Conservation (phyloP, 208 protist genomes). For the Leishmania major region DNA sequence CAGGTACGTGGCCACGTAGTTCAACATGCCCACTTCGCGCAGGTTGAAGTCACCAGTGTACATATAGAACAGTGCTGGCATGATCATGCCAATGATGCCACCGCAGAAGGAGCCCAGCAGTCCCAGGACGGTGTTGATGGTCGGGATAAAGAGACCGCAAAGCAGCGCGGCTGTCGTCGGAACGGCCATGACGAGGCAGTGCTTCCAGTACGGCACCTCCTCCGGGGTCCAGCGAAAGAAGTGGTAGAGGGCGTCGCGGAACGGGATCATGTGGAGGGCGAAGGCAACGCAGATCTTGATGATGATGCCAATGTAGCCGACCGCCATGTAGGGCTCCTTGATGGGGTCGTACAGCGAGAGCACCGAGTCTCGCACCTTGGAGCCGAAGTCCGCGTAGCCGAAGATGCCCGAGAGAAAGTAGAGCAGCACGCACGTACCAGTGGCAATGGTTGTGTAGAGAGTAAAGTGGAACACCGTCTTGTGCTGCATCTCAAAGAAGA, state of each 20-base stretch:
- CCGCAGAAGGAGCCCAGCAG: slow-evolving; percentile 56
- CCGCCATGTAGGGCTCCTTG: slow-evolving; percentile 45
- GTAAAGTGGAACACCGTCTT: slow-evolving; percentile 45
- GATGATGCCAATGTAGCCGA: slow-evolving; percentile 66
- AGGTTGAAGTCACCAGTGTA: slow-evolving; percentile 55
- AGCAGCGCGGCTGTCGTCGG: slow-evolving; percentile 28
- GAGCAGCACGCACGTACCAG: slow-evolving; percentile 41
- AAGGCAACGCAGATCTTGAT: slow-evolving; percentile 68
- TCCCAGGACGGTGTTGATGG: slow-evolving; percentile 50
- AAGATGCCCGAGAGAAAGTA: slow-evolving; percentile 66
- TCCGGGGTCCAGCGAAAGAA: slow-evolving; percentile 30
- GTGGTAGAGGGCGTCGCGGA: slow-evolving; percentile 58
- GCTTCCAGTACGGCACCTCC: slow-evolving; percentile 36
- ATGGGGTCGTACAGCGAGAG: slow-evolving; percentile 60
- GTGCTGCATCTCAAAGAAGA: slow-evolving; percentile 60
- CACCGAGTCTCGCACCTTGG: slow-evolving; percentile 35
- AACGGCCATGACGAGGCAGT: slow-evolving; percentile 33
- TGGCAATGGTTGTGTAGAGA: slow-evolving; percentile 36
- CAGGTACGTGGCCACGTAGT: slow-evolving; percentile 53
- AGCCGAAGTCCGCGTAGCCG: slow-evolving; percentile 69
- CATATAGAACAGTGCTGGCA: slow-evolving; percentile 65
- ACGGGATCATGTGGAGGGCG: slow-evolving; percentile 57
- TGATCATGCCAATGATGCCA: slow-evolving; percentile 62
- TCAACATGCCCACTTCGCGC: slow-evolving; percentile 32
- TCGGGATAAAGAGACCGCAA: slow-evolving; percentile 42